phyloP scores from a whole-genome alignment of 345 rosid genomes.

The Lenwebbia sp. region DNA sequence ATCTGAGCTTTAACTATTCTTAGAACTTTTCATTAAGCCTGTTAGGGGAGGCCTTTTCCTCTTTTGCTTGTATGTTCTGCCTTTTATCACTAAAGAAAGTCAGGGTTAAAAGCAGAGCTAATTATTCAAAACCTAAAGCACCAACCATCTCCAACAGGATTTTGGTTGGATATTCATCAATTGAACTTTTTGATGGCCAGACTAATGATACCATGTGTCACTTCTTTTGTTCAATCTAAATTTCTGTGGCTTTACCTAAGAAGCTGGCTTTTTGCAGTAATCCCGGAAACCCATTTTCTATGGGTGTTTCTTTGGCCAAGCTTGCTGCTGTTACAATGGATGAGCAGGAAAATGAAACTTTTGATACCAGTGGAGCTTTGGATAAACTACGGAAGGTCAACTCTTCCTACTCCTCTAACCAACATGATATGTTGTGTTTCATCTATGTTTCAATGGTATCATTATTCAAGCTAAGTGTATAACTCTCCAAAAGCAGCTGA shows the following conservation, averaged over 20 bases:
- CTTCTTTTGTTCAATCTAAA: not conserved
- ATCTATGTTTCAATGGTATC: not conserved
- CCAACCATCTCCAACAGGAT: not conserved
- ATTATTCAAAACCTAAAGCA: not conserved
- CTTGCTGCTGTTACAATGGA: conserved; percentile 98
- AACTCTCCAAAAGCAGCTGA: not conserved
- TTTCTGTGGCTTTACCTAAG: not conserved
- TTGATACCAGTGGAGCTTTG: conserved; percentile 95
- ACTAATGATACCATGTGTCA: not conserved
- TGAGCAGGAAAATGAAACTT: conserved; percentile 94
- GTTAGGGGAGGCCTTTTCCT: not conserved
- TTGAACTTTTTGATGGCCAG: not conserved
- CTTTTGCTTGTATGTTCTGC: not conserved
- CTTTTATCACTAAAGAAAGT: not conserved
- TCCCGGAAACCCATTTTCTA: conserved; percentile 78
- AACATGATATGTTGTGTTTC: conserved; percentile 3
- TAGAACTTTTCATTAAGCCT: not conserved
- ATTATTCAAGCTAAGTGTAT: not conserved
- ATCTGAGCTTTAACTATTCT: not conserved
- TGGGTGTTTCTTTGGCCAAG: conserved; percentile 90
- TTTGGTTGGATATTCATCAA: not conserved
- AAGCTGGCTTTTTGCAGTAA: conserved; percentile 36
- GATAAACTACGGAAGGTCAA: conserved; percentile 90
- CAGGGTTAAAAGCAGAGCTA: not conserved
- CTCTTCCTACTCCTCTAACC: conserved; percentile 9